Evolutionary conservation across 768 basidiomycete species (phyloP), one percentile per base, ranked within the genome.

Genomic region (Pleurotus giganteus): DNA sequence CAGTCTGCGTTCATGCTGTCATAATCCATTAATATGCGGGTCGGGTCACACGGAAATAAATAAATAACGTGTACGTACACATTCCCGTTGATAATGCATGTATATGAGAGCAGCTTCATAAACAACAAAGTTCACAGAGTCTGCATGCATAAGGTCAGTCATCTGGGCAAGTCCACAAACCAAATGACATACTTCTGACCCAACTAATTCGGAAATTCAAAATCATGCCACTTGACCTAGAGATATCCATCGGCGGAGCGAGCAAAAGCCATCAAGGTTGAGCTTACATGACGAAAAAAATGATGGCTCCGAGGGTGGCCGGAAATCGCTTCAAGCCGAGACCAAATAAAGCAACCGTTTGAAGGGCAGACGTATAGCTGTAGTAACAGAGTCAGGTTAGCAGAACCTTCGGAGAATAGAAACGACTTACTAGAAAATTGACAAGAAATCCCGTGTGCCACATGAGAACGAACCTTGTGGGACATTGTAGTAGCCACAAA

Each of bases 81-180:
- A 71, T 60, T 66, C 65, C 43, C 63, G 59, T 31, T 57, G 57
- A 47, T 63, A 64, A 59, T 66, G 65, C 24, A 66, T 59, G 64
- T 88, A 91, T 17, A 94, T 80, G 57, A 96, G 71, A 68, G 95
- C 74, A 83, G 67, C 42, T 57, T 93, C 88, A 66, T 89, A 95
- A n/a, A 90, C 63, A 50, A 86, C 68, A 62, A 90, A 88, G 71
- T 86, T 84, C 62, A 89, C 77, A 68, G 85, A 74, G 63, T 79
- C 84, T 85, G 53, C 8, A 37, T 15, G 26, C 15, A 51, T 51
- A 11, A 23, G 23, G 15, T 37, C 34, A 51, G 17, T 13, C 44
- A 8, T 36, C 31, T 37, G 29, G 15, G 7, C n/a, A n/a, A 23
- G 12, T 45, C 19, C 39, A 17, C 12, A 21, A 24, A 27, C 24